Conservation (phyloP, 2,329 filamentous ascomycete species). For the Mariannaea elegans region DNA sequence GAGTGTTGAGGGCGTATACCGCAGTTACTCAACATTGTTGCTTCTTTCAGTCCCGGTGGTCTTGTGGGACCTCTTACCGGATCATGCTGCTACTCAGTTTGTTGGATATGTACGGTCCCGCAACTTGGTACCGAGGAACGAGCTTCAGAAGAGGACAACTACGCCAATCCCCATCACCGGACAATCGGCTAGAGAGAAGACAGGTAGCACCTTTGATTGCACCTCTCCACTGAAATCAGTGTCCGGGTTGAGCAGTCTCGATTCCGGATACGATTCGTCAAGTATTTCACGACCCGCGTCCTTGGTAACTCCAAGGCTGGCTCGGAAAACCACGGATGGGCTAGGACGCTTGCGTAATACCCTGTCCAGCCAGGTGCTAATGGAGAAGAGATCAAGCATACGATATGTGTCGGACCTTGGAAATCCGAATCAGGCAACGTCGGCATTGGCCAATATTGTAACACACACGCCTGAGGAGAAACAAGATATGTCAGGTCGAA, state of each 20-base stretch:
- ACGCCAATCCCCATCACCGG: slow-evolving; percentile 37
- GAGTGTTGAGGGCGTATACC: slow-evolving; percentile 36
- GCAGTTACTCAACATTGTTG: slow-evolving; percentile 37
- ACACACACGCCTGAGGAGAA: neutral
- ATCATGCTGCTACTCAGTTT: slow-evolving; percentile 39
- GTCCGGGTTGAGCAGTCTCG: slow-evolving; percentile 36
- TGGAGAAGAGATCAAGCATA: slow-evolving; percentile 30
- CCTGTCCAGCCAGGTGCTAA: slow-evolving; percentile 26
- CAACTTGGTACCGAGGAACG: slow-evolving; percentile 31
- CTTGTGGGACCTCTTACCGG: slow-evolving; percentile 37
- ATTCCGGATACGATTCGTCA: slow-evolving; percentile 39
- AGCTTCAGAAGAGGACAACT: slow-evolving; percentile 16
- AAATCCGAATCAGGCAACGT: slow-evolving; percentile 26
- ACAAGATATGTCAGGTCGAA: neutral
- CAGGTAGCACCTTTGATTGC: slow-evolving; percentile 26
- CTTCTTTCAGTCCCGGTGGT: slow-evolving; percentile 39
- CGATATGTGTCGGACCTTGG: slow-evolving; percentile 30
- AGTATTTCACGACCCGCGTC: slow-evolving; percentile 33
- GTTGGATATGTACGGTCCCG: slow-evolving; percentile 39
- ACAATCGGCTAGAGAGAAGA: slow-evolving; percentile 23
- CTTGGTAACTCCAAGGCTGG: slow-evolving; percentile 28
- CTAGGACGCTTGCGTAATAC: slow-evolving; percentile 16
- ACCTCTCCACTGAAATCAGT: slow-evolving; percentile 32
- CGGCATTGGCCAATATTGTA: slow-evolving; percentile 11
- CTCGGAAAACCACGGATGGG: slow-evolving; percentile 30